Base-by-base conservation (phyloP, 176 grass and related monocot genomes). In the Triticum monococcum region DNA sequence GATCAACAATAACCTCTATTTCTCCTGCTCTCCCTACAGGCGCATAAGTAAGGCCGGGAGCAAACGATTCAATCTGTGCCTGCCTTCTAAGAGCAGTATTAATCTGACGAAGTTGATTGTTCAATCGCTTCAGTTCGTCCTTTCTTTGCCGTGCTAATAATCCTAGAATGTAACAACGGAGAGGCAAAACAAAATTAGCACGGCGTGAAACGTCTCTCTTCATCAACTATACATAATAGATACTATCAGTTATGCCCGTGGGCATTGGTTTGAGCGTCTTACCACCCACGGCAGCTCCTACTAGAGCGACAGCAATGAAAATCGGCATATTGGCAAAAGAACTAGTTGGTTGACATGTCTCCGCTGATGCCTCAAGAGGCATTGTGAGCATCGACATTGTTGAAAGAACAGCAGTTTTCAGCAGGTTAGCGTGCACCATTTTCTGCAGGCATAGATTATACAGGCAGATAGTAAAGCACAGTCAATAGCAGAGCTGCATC, bases 31-130 rank as follows among this genome's bases (percentile, higher is more conserved):
- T 92, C 48, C 90, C 33, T 75, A 90, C 83, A 26, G 88, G 90
- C 0, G 88, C 90, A 62, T 95, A 95, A 66, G 88, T 92, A 79
- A 95, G 86, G 28, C 93, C 86, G 0, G 90, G 93, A 17, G 93
- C 93, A 92, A 92, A 90, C 14, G 90, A 92, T 12, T 92, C 93
- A 88, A 95, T 95, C 79, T 92, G 91, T 5, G 93, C 93, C 81
- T 92, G 90, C 25, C 93, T 90, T 81, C 90, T 88, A 56, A 95
- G 80, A 4, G 70, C 86, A 1, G 80, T 81, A 41, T 95, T 95
- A 43, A 95, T 92, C 79, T 92, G 93, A 7, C 86, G 90, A 54
- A 95, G 86, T 85, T 95, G 93, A 67, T 88, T 83, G 62, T 95
- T 95, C 74, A 90, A 68, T 14, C 64, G 83, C 80, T 95, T 86